These are phyloP conservation scores for Cochlearia excelsa DNA, from an alignment of 345 rosid species.

Conservation along the genomic window DNA sequence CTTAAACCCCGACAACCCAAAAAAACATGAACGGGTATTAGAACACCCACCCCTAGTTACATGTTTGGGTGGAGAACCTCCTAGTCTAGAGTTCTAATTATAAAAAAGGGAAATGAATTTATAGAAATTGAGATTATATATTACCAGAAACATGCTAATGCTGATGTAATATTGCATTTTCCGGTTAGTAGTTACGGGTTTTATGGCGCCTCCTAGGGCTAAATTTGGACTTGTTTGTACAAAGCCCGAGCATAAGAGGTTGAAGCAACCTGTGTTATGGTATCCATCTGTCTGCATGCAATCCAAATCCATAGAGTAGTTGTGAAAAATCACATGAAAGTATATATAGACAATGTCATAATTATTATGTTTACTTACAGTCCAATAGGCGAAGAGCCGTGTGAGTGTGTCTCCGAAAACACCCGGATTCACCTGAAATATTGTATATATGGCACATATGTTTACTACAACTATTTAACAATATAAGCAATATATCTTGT, in stretches of 20 bases:
- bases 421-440: conserved; percentile 33
- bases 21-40: no score
- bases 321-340: not conserved
- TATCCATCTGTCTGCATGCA: conserved; percentile 33
- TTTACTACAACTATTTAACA: not conserved
- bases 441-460: not conserved
- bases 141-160: no score
- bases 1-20: no score
- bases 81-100: no score
- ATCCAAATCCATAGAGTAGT: not conserved
- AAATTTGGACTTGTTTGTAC: conserved; percentile 38
- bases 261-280: conserved; percentile 41
- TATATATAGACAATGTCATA: not conserved
- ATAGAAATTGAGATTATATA: no score
- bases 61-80: no score
- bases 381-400: conserved; percentile 36
- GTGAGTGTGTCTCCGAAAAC: conserved; percentile 36
- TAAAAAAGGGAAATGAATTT: no score
- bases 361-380: conserved; percentile 27
- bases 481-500: no score
- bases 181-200: conserved; percentile 7
- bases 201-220: conserved; percentile 36
- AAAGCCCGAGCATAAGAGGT: conserved; percentile 47
- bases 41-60: no score
- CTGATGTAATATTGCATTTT: no score